Evolutionary conservation across 2,329 filamentous ascomycete species (phyloP), one percentile per base, ranked within the genome.

Genomic region (Fusarium chlamydosporum): DNA sequence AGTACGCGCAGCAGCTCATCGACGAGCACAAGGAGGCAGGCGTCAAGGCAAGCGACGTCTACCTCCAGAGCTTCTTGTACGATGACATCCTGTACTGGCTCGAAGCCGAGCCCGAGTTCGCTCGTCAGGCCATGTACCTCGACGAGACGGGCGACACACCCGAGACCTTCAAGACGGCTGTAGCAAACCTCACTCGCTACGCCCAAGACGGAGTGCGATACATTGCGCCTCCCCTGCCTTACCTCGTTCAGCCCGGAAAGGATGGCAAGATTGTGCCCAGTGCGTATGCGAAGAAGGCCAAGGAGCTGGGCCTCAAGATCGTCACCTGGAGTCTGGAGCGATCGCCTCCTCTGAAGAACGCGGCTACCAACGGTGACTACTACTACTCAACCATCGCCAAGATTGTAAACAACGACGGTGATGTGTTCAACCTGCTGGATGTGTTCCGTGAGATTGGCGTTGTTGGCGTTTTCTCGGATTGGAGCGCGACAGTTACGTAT

Each of bases 271-370:
- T 91, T 40, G 82, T 90, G 7, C 87, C 90, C 6, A 90, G 86
- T 43, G 80, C 79, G 38, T 93, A 92, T 70, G 90, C 90, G 6
- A 80, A 78, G 43, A 82, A 82, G 47, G 89, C 88, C 20, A 88
- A 87, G 74, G 80, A 85, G 68, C 84, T 88, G 8, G 88, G 88
- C 1, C 79, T 92, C 42, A 83, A 89, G 48, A 87, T 92, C 62
- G 84, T 92, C 41, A 85, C 89, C 1, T 93, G 90, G 90, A 88
- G 85, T 9, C 83, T 92, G 45, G 91, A 93, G 78, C 84, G 90
- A 31, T 89, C 86, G 0, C 87, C 87, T 0, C 88, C 88, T 59
- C 76, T 91, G 55, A 82, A 82, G 20, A 82, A 85, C 34, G 84
- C 83, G 3, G 79, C 77, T 13, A 77, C 77, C 13, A 77, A 79